These are phyloP conservation scores for Pelargonium citronellum DNA, from an alignment of 441 rosid species.

Conservation along the genomic window DNA sequence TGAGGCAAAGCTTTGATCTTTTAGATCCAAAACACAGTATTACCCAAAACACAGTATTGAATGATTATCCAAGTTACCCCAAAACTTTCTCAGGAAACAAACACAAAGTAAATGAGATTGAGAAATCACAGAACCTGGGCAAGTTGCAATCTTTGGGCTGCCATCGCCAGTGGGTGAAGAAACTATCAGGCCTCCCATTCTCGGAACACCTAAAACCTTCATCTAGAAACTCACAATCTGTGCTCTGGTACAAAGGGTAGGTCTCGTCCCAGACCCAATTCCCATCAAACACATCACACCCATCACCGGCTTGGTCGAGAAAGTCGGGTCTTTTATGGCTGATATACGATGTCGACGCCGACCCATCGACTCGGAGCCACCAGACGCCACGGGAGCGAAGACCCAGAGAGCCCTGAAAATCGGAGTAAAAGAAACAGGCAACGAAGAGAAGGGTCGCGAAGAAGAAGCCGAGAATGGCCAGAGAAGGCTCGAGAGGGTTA, in stretches of 20 bases:
- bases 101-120: background rate
- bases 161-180: conserved; percentile 94
- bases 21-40: background rate
- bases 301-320: conserved; percentile 44
- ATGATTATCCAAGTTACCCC: background rate
- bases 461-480: conserved; percentile 62
- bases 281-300: conserved; percentile 78
- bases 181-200: conserved; percentile 82
- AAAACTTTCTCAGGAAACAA: conserved; percentile 10
- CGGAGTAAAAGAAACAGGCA: conserved; percentile 65
- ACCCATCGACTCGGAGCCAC: conserved; percentile 48
- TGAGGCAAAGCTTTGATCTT: background rate
- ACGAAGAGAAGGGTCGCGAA: conserved; percentile 51
- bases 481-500: conserved; percentile 59
- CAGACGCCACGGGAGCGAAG: conserved; percentile 31
- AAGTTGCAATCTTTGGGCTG: conserved; percentile 73
- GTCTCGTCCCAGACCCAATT: conserved; percentile 91
- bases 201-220: conserved; percentile 75
- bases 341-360: conserved; percentile 21
- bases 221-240: conserved; percentile 74
- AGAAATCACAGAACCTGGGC: conserved; percentile 53
- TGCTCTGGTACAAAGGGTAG: conserved; percentile 82
- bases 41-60: background rate
- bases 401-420: conserved; percentile 37
- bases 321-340: conserved; percentile 39